These are phyloP conservation scores for Epicoccum nigrum DNA, from an alignment of 2,329 filamentous ascomycete genomes.

Conservation along the genomic window DNA sequence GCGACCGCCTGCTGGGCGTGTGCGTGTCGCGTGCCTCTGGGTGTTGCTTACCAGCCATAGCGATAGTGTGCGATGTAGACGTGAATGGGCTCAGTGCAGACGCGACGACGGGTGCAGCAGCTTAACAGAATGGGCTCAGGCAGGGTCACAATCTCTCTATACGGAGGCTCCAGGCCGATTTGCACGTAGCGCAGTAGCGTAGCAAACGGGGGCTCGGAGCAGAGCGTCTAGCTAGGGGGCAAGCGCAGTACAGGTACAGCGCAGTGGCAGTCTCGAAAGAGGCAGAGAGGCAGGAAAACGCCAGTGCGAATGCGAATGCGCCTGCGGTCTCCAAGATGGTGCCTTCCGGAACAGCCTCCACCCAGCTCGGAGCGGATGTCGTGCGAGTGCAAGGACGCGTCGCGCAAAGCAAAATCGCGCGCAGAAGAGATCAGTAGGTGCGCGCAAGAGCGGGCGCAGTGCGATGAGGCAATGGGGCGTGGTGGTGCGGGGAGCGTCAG, in stretches of 20 bases:
- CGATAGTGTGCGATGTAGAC: conserved; percentile 34
- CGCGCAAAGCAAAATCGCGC: conserved; percentile 1
- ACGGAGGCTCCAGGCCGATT: conserved; percentile 36
- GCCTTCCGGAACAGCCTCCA: conserved; percentile 27
- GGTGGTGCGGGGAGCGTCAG: conserved; percentile 22
- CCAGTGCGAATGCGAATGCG: conserved; percentile 27
- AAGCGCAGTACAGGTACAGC: conserved; percentile 20
- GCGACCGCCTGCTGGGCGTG: conserved; percentile 7
- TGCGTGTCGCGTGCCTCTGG: conserved; percentile 28
- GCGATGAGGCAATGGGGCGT: conserved; percentile 19
- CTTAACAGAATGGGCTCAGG: conserved; percentile 42
- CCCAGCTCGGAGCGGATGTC: conserved; percentile 22
- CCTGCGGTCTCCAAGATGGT: conserved; percentile 27
- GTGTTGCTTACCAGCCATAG: conserved; percentile 67
- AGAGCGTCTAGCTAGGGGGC: conserved; percentile 37
- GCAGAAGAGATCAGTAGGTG: conserved; percentile 11
- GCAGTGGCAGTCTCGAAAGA: conserved; percentile 23
- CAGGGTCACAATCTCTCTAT: conserved; percentile 47
- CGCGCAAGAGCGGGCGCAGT: conserved; percentile 15
- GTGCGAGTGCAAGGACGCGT: conserved; percentile 21
- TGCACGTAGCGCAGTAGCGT: conserved; percentile 28
- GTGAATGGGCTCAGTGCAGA: conserved; percentile 37
- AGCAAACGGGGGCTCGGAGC: conserved; percentile 25
- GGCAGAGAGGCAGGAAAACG: too few relatives aligned
- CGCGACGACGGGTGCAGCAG: conserved; percentile 36